phyloP scores from a whole-genome alignment of 495 filamentous ascomycete species.

The Hypoxylon lenormandii region DNA sequence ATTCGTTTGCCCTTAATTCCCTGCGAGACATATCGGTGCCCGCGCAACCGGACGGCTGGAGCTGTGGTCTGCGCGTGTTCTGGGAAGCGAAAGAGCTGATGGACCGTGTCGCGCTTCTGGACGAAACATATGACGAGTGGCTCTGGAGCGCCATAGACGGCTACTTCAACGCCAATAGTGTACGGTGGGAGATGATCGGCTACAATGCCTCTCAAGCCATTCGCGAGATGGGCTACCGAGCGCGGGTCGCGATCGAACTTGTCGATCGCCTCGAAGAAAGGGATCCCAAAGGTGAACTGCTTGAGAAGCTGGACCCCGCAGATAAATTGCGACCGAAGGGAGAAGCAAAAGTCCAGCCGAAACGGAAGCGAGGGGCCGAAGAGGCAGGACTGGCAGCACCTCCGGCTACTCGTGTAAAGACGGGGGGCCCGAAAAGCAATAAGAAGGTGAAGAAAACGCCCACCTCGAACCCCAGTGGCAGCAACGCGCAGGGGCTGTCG shows the following conservation, averaged over 20 bases:
- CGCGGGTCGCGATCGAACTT: conserved; percentile 42
- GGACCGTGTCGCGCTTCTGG: conserved; percentile 23
- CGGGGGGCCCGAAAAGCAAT: no score
- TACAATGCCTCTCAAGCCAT: conserved; percentile 26
- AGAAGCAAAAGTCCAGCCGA: background rate
- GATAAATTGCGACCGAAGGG: conserved; percentile 9
- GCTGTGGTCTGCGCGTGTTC: conserved; percentile 40
- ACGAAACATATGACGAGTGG: background rate
- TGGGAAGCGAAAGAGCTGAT: conserved; percentile 42
- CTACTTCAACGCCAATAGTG: conserved; percentile 38
- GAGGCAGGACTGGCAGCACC: no score
- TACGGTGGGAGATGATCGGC: conserved; percentile 50
- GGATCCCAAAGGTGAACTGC: background rate
- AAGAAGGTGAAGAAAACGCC: no score
- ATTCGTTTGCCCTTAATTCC: conserved; percentile 1
- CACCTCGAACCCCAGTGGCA: no score
- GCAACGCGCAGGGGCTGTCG: no score
- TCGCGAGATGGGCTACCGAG: conserved; percentile 37
- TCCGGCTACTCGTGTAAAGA: no score
- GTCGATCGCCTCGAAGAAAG: background rate
- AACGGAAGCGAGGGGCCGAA: no score
- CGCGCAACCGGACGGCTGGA: conserved; percentile 20
- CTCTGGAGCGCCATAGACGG: conserved; percentile 32
- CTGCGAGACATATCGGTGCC: conserved; percentile 22
- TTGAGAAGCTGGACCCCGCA: background rate